Evolutionary conservation across 2,329 filamentous ascomycete species (phyloP).

Genomic region (Aspergillaceae sp.): DNA sequence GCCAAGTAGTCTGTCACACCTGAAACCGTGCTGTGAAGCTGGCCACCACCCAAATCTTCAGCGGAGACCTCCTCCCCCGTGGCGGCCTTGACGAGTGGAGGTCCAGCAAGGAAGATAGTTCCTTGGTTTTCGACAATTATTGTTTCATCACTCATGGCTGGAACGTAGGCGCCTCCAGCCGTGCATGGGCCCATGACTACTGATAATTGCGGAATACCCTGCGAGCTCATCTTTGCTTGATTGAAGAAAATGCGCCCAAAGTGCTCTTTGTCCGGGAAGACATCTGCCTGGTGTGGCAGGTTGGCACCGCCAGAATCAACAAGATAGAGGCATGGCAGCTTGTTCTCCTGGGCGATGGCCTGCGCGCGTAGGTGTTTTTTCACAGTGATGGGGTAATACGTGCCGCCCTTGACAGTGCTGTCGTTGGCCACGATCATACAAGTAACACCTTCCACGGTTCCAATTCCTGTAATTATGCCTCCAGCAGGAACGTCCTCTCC

Average conservation of each 20-base stretch:
- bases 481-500: slow-evolving; percentile 82
- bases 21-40: slow-evolving; percentile 80
- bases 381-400: slow-evolving; percentile 93
- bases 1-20: slow-evolving; percentile 94
- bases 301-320: slow-evolving; percentile 95
- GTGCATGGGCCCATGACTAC: slow-evolving; percentile 98
- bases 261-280: slow-evolving; percentile 90
- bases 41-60: slow-evolving; percentile 83
- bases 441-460: slow-evolving; percentile 78
- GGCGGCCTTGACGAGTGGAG: slow-evolving; percentile 88
- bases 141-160: slow-evolving; percentile 93
- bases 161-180: slow-evolving; percentile 89
- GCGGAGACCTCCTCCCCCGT: slow-evolving; percentile 87
- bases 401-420: slow-evolving; percentile 93
- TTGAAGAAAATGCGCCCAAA: slow-evolving; percentile 98
- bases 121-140: slow-evolving; percentile 94
- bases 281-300: slow-evolving; percentile 86
- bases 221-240: slow-evolving; percentile 83
- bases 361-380: slow-evolving; percentile 96
- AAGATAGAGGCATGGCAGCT: slow-evolving; percentile 76
- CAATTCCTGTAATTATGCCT: slow-evolving; percentile 87
- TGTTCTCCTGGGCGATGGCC: slow-evolving; percentile 82
- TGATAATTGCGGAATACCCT: slow-evolving; percentile 84
- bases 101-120: slow-evolving; percentile 94
- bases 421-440: slow-evolving; percentile 95